A percentile compares a stretch with the other conserved stretches of the same genome.
phyloP scores from a whole-genome alignment of 2,329 filamentous ascomycete genomes.

The Fusarium lyarnte region DNA sequence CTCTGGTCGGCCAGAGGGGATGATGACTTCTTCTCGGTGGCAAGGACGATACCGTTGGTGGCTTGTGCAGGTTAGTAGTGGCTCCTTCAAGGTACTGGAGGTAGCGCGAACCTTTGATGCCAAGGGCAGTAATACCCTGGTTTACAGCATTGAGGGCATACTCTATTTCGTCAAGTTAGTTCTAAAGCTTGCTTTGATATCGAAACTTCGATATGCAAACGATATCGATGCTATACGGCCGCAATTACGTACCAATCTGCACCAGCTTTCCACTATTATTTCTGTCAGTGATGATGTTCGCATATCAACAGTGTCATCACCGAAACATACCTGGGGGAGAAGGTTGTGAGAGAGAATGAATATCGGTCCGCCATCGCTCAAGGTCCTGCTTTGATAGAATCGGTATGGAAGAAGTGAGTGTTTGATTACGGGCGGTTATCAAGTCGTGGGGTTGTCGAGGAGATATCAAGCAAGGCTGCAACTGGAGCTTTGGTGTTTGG shows the following conservation, averaged over 20 bases:
- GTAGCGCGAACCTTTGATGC: conserved; percentile 86
- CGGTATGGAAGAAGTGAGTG: conserved; percentile 7
- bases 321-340: conserved; percentile 90
- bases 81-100: background rate
- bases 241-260: conserved; percentile 76
- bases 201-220: background rate
- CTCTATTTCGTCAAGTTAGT: conserved; percentile 65
- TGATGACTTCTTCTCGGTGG: conserved; percentile 99
- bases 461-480: conserved; percentile 44
- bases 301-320: conserved; percentile 40
- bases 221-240: background rate
- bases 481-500: conserved; percentile 49
- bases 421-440: conserved; percentile 22
- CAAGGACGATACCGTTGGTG: conserved; percentile 98
- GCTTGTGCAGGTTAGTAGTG: conserved; percentile 62
- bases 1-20: conserved; percentile 95
- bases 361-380: conserved; percentile 93
- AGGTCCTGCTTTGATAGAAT: conserved; percentile 16
- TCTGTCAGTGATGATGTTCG: conserved; percentile 55
- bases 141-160: conserved; percentile 99
- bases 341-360: conserved; percentile 98
- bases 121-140: conserved; percentile 96
- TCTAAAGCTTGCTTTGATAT: background rate
- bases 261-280: conserved; percentile 90
- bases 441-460: conserved; percentile 38